Evolutionary conservation across 305 asterid species (phyloP).

Genomic region (Plantago rigida): DNA sequence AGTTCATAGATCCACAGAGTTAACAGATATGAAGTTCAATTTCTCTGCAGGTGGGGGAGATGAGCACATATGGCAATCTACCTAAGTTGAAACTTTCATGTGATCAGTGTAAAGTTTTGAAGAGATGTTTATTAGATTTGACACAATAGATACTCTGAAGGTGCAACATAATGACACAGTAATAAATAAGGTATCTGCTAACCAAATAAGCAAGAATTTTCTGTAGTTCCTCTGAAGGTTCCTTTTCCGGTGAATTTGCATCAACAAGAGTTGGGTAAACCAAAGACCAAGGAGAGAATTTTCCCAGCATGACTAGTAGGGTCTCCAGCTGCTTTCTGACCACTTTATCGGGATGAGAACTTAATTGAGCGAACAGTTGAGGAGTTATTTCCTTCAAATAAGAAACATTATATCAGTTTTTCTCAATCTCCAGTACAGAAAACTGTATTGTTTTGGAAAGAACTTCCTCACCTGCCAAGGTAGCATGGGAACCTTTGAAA

Average conservation of each 20-base stretch:
- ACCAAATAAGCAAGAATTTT: slow-evolving; percentile 84
- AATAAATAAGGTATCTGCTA: slow-evolving; percentile 30
- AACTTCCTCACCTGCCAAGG: slow-evolving; percentile 87
- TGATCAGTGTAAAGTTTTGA: not conserved
- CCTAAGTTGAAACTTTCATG: not conserved
- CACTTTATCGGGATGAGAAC: slow-evolving; percentile 84
- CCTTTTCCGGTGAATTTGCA: slow-evolving; percentile 75
- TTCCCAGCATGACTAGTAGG: slow-evolving; percentile 79
- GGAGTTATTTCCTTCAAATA: slow-evolving; percentile 83
- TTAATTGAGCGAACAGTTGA: slow-evolving; percentile 87
- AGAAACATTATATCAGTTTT: slow-evolving; percentile 35
- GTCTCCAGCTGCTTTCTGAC: slow-evolving; percentile 79
- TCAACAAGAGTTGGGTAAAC: slow-evolving; percentile 93
- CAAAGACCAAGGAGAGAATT: slow-evolving; percentile 86
- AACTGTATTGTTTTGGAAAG: slow-evolving; percentile 24
- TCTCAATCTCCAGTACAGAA: slow-evolving; percentile 17
- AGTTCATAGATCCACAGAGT: too few relatives aligned
- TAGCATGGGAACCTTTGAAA: slow-evolving; percentile 73
- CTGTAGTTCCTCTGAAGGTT: slow-evolving; percentile 88
- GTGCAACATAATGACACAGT: slow-evolving; percentile 15
- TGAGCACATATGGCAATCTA: too few relatives aligned
- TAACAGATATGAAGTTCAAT: too few relatives aligned
- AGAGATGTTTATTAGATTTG: not conserved
- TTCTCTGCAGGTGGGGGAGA: too few relatives aligned
- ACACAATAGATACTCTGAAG: slow-evolving; percentile 4